Evolutionary conservation across 179 eudicot species (phyloP), one percentile per base, ranked within the genome.

Genomic region (Silene vulgaris): DNA sequence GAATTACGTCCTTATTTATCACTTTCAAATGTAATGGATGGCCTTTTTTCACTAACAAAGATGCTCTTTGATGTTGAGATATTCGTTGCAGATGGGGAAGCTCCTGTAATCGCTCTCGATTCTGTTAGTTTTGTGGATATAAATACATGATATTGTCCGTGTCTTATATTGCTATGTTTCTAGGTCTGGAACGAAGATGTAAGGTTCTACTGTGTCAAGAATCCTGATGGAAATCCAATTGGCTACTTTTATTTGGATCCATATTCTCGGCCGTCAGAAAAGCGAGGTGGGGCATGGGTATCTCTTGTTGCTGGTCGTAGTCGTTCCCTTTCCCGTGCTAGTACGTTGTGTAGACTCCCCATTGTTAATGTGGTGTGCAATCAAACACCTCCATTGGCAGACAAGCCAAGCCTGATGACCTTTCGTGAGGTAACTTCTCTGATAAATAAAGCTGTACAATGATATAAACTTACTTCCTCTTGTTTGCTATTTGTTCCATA

Each of bases 51-150:
- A 64, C 78, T 83, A 21, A 63, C 79, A 20, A 83, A 77, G 71
- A 77, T 8, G 77, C 81, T 83, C 76, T 80, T 83, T 71, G 81
- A 75, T 65, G 77, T 80, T 71, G 75, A 83, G 56, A 77, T 83
- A 71, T 73, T 77, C 14, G 56, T 83, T 56, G 86, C 86, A 52
- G 86, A 83, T 80, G 86, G 83, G 61, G 65, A 76, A 77, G 79
- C 86, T 80, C 81, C 86, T 71, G 86, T 83, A 83, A 79, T 59
- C 45, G n/a, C 74, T 43, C 21, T 37, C 45, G 14, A 23, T 21
- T 23, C 30, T 60, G 32, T 35, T 56, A 20, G 8, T 59, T 65
- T 30, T 26, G 19, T 29, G 20, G 40, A 61, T 65, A 35, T 35
- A 35, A 35, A 0, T 35, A 35, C 40, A 65, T 63, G 32, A 63